Evolutionary conservation across 176 grass and related monocot genomes (phyloP).

Genomic region (Oryza coarctata): DNA sequence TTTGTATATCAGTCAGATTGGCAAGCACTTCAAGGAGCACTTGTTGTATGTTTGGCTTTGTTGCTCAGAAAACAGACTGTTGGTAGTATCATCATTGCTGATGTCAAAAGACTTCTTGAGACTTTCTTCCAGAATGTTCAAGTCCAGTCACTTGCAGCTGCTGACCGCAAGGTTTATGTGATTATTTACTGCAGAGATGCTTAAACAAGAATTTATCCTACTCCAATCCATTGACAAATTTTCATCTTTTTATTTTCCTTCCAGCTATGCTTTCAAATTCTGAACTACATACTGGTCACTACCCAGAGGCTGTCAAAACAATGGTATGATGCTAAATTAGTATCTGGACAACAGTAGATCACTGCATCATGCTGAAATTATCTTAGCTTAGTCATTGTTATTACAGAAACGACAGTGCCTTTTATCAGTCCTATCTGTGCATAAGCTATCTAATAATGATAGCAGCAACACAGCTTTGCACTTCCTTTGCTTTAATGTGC

Average conservation of each 20-base stretch:
- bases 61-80: constrained; percentile 69
- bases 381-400: neutral
- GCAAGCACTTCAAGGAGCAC: constrained; percentile 71
- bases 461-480: neutral
- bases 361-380: constrained; percentile 16
- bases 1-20: constrained; percentile 78
- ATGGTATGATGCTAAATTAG: constrained; percentile 54
- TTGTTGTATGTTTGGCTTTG: constrained; percentile 77
- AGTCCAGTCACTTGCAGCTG: constrained; percentile 68
- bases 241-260: constrained; percentile 34
- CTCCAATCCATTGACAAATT: constrained; percentile 25
- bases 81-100: constrained; percentile 48
- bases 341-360: constrained; percentile 16
- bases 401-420: neutral
- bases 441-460: neutral
- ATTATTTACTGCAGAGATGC: constrained; percentile 28
- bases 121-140: constrained; percentile 68
- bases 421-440: constrained; percentile 19
- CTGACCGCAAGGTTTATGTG: constrained; percentile 78
- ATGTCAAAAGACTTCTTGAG: constrained; percentile 68
- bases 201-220: constrained; percentile 20
- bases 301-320: constrained; percentile 59
- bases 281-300: constrained; percentile 58
- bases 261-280: constrained; percentile 83
- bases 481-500: neutral